These are phyloP conservation scores for Stagonosporopsis rhizophila DNA, from an alignment of 2,329 filamentous ascomycete species.

Conservation along the genomic window DNA sequence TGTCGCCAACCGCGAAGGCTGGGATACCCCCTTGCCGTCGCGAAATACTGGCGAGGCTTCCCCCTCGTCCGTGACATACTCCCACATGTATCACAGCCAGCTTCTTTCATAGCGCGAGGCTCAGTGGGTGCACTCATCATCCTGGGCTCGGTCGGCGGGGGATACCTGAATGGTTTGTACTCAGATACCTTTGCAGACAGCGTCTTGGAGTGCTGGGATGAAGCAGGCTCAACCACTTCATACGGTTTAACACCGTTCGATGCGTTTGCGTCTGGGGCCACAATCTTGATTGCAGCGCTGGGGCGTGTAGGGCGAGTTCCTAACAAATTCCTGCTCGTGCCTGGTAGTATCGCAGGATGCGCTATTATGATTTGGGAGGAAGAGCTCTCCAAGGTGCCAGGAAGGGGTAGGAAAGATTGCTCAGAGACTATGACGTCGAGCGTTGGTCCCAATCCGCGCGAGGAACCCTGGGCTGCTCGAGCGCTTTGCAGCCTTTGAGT, in stretches of 20 bases:
- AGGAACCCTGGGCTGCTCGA: background rate
- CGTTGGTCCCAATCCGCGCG: background rate
- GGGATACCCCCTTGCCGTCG: background rate
- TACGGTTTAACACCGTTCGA: too few relatives aligned
- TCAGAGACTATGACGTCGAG: background rate
- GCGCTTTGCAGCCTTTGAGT: background rate
- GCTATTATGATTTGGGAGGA: too few relatives aligned
- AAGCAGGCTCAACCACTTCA: too few relatives aligned
- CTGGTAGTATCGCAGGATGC: too few relatives aligned
- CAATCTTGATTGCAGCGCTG: too few relatives aligned
- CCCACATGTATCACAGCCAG: background rate
- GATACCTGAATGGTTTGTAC: background rate
- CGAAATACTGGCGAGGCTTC: background rate
- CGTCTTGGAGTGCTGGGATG: background rate
- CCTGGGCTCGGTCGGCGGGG: background rate
- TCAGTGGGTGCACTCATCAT: background rate
- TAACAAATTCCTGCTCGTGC: too few relatives aligned
- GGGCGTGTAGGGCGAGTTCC: too few relatives aligned
- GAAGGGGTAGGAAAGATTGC: too few relatives aligned
- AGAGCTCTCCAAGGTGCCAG: too few relatives aligned
- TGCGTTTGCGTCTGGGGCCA: too few relatives aligned
- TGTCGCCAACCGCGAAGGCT: background rate
- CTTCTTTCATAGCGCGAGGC: background rate
- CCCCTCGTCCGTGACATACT: background rate
- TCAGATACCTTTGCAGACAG: background rate